Conservation (phyloP, 805 yeast genomes). For the Myxozyma nipponensis region DNA sequence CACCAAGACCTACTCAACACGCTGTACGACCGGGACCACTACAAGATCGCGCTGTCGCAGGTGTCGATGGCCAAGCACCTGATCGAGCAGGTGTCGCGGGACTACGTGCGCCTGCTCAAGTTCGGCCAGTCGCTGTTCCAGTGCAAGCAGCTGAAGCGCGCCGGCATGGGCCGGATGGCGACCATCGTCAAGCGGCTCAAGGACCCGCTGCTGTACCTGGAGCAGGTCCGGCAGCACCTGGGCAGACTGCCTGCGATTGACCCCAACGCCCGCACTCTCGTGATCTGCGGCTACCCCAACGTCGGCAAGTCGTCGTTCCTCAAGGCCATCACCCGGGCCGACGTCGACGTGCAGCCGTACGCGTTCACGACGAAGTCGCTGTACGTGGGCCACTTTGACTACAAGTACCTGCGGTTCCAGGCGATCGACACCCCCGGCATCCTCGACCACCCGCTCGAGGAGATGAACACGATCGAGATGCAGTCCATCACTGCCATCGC, state of each 20-base stretch:
- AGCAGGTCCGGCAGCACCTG: slow-evolving; percentile 98
- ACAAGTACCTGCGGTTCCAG: slow-evolving; percentile 94
- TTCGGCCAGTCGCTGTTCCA: slow-evolving; percentile 97
- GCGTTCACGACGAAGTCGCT: slow-evolving; percentile 98
- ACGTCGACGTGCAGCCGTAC: slow-evolving; percentile 98
- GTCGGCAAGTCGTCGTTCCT: slow-evolving; percentile 98
- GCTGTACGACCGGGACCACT: slow-evolving; percentile 94
- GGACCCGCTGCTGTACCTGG: slow-evolving; percentile 88
- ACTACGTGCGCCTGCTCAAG: slow-evolving; percentile 87
- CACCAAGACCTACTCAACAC: slow-evolving; percentile 98
- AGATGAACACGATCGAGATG: slow-evolving; percentile 99
- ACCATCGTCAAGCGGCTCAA: slow-evolving; percentile 92
- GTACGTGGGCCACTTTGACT: slow-evolving; percentile 98
- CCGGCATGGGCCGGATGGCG: slow-evolving; percentile 99
- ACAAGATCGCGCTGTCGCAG: slow-evolving; percentile 93
- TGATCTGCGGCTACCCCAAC: slow-evolving; percentile 98
- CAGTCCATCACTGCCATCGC: slow-evolving; percentile 98
- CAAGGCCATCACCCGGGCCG: slow-evolving; percentile 91
- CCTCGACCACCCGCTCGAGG: slow-evolving; percentile 97
- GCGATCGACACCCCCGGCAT: slow-evolving; percentile 99
- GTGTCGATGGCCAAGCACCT: slow-evolving; percentile 89
- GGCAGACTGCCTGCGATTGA: slow-evolving; percentile 98
- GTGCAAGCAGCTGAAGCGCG: slow-evolving; percentile 97
- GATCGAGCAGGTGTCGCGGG: slow-evolving; percentile 94
- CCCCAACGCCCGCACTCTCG: slow-evolving; percentile 95